A percentile compares a stretch with the other conserved stretches of the same genome.
Evolutionary conservation across 2,329 filamentous ascomycete species (phyloP).

Genomic region (Emmonsia crescens): DNA sequence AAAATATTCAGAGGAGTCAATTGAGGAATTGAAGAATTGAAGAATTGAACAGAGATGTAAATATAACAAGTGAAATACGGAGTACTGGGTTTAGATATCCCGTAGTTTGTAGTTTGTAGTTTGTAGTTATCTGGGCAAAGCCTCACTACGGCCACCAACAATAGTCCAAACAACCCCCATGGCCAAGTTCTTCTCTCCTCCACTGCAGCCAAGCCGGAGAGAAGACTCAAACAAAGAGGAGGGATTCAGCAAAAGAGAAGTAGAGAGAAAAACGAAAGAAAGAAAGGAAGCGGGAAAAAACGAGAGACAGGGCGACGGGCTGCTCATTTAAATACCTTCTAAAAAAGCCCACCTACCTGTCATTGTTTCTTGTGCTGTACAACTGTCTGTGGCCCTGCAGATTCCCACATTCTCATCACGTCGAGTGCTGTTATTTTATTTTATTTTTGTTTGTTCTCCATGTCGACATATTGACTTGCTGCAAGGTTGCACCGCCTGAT

Average conservation of each 20-base stretch:
- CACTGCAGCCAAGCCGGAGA: background rate
- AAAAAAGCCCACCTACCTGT: background rate
- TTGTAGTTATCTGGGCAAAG: background rate
- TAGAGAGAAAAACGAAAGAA: constrained; percentile 2
- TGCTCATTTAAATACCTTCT: constrained; percentile 7
- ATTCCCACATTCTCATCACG: background rate
- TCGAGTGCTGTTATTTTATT: background rate
- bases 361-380: background rate
- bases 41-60: background rate
- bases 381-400: background rate
- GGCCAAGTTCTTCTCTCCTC: background rate
- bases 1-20: too few species aligned
- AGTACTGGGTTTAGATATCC: background rate
- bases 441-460: background rate
- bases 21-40: too few species aligned
- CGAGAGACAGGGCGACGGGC: constrained; percentile 1
- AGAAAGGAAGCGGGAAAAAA: constrained; percentile 7
- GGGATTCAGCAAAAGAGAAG: background rate
- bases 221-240: background rate
- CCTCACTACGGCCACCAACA: background rate
- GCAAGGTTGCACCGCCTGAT: background rate
- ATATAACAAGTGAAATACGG: background rate
- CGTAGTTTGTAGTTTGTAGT: background rate
- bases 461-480: background rate
- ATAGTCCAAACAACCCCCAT: background rate